Base-by-base conservation (phyloP, 495 filamentous ascomycete species). In the Amphirosellinia nigrospora region DNA sequence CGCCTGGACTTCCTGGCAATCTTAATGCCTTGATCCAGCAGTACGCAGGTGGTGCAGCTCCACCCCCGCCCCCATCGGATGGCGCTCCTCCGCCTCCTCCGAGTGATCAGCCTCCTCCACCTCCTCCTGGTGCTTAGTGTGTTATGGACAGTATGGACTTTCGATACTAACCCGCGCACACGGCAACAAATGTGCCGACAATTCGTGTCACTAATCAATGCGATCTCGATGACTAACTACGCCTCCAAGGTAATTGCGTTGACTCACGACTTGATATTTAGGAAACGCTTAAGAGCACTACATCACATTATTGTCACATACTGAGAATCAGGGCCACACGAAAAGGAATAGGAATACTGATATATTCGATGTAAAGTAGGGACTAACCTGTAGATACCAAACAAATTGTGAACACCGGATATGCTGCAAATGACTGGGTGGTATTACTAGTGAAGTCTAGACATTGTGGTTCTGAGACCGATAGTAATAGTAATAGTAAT, bases 41-140 rank as follows among this genome's bases (percentile, higher is more conserved):
- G 73, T 91, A 90, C 71, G 82, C 87, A 32, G 85, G 84, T 68
- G 89, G 86, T 65, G 83, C 81, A 45, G 85, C 83, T 46, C 89
- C 89, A 60, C 88, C 88, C 43, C 84, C 85, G 30, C 79, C 82
- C 26, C 78, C 81, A 43, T 64, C 77, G 21, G 83, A 85, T 73
- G 90, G 90, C 64, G 88, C 87, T 41, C 92, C 92, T 53, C 92
- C 92, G 1, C 92, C 90, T 59, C 90, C 91, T 66, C 92, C 92
- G 5, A 89, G 87, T 77, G 92, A 94, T 70, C 86, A 90, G 75
- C 91, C 91, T 43, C 92, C 92, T 26, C 92, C 92, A 19, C 91
- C 92, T 66, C 91, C 91, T 53, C 86, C 87, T 10, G 85, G 86
- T 66, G 82, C 81, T 65, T 89, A 85, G 72, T 55, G 73, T 71